A percentile compares a stretch with the other conserved stretches of the same genome.
Evolutionary conservation across 2,329 filamentous ascomycete genomes (phyloP).

Genomic region (Aspergillus chevalieri): DNA sequence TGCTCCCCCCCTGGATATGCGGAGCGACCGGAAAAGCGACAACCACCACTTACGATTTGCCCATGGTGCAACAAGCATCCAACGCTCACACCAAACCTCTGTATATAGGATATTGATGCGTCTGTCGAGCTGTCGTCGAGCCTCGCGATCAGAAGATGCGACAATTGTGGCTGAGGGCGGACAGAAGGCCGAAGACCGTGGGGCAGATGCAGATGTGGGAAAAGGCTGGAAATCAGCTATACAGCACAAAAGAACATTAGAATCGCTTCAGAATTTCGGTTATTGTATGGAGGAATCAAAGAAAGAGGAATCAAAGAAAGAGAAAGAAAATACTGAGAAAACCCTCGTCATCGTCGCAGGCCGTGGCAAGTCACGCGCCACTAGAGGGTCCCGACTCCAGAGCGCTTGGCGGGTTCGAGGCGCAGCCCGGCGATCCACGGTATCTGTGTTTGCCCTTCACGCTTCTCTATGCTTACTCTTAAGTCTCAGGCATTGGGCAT

Average conservation of each 20-base stretch:
- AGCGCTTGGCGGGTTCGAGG: constrained; percentile 15
- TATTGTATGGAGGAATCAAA: not conserved
- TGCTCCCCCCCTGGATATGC: not conserved
- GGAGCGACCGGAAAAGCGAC: constrained; percentile 5
- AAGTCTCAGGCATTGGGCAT: too few relatives aligned
- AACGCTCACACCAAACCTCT: not conserved
- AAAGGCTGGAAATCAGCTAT: not conserved
- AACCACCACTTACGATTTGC: constrained; percentile 30
- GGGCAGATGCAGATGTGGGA: not conserved
- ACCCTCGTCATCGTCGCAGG: too few relatives aligned
- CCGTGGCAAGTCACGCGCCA: not conserved
- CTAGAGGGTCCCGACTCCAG: constrained; percentile 10
- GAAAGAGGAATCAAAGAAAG: not conserved
- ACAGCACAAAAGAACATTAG: not conserved
- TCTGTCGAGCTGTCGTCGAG: too few relatives aligned
- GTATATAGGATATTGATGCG: not conserved
- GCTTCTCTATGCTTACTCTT: too few relatives aligned
- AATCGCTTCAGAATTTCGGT: not conserved
- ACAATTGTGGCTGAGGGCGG: not conserved
- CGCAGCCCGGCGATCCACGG: not conserved
- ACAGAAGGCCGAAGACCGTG: not conserved
- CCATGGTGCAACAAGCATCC: constrained; percentile 23
- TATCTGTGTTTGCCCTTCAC: too few relatives aligned
- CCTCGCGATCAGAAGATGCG: not conserved
- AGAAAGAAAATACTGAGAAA: not conserved